phyloP scores from a whole-genome alignment of 768 basidiomycete genomes.

The Naganishia vaughanmartiniae region DNA sequence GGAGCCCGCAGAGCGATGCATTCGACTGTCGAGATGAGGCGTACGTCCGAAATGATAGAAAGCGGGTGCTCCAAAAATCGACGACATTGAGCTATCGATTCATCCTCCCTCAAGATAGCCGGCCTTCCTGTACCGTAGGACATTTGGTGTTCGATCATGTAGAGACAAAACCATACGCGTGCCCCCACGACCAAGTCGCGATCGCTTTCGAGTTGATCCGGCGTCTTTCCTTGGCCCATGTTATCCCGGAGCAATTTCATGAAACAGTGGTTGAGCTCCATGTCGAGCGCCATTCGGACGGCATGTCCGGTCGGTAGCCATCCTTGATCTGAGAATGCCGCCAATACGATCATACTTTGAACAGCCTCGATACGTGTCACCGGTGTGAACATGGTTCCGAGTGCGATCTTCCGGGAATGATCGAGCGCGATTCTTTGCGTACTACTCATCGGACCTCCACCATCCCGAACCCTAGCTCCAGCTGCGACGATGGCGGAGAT shows the following conservation, averaged over 20 bases:
- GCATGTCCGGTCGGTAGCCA: constrained; percentile 91
- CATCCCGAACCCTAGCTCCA: constrained; percentile 82
- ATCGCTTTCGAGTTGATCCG: constrained; percentile 62
- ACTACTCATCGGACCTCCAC: constrained; percentile 76
- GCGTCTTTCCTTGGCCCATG: constrained; percentile 68
- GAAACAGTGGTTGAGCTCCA: constrained; percentile 91
- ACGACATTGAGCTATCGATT: constrained; percentile 78
- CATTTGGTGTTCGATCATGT: constrained; percentile 92
- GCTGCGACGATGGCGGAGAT: constrained; percentile 92
- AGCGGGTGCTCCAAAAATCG: constrained; percentile 79
- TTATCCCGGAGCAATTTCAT: constrained; percentile 67
- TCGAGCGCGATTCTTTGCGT: constrained; percentile 69
- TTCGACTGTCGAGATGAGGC: constrained; percentile 90
- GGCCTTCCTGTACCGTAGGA: constrained; percentile 93
- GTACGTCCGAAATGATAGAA: constrained; percentile 88
- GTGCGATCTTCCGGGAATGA: constrained; percentile 77
- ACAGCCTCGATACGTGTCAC: constrained; percentile 81
- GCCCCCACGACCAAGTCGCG: constrained; percentile 75
- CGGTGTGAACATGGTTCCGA: constrained; percentile 80
- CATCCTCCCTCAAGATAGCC: constrained; percentile 86
- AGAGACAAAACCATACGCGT: constrained; percentile 89
- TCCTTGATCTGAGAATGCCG: constrained; percentile 94
- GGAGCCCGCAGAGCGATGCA: constrained; percentile 84
- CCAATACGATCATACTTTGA: constrained; percentile 88
- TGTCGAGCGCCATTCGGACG: constrained; percentile 93